Evolutionary conservation across 768 basidiomycete genomes (phyloP).

Genomic region (Boletus rubropictus): DNA sequence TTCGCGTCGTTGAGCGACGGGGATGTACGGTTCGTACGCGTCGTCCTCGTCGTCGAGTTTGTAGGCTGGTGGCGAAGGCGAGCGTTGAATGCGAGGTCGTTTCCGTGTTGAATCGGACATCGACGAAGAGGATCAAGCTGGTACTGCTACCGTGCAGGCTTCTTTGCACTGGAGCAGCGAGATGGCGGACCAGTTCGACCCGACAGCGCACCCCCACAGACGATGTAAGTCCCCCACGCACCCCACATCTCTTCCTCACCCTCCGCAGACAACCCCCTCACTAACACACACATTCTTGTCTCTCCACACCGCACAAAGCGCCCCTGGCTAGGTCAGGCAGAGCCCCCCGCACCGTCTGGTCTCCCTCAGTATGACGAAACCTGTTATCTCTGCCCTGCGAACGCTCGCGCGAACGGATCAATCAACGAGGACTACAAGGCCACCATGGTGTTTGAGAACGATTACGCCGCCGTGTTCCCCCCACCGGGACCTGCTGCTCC

Average conservation of each 20-base stretch:
- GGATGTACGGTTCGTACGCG: conserved; percentile 78
- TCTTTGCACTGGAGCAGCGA: too few relatives aligned
- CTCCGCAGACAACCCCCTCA: conserved; percentile 70
- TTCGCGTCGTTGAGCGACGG: conserved; percentile 79
- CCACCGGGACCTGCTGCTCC: conserved; percentile 53
- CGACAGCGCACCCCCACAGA: conserved; percentile 61
- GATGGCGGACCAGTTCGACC: conserved; percentile 44
- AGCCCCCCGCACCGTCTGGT: conserved; percentile 47
- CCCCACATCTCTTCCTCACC: neutral
- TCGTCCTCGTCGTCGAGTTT: conserved; percentile 58
- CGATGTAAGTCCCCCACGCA: conserved; percentile 44
- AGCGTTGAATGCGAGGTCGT: conserved; percentile 48
- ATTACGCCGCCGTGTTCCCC: conserved; percentile 75
- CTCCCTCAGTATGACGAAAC: conserved; percentile 61
- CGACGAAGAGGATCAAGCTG: neutral
- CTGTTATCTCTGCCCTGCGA: conserved; percentile 89
- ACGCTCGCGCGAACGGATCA: conserved; percentile 65
- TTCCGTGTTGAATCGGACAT: conserved; percentile 36
- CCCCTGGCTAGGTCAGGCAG: conserved; percentile 88
- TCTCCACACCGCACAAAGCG: conserved; percentile 88
- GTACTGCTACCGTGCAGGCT: neutral
- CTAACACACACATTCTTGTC: conserved; percentile 69
- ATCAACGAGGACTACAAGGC: conserved; percentile 62
- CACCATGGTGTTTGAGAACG: conserved; percentile 73
- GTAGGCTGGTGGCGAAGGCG: conserved; percentile 54